Evolutionary conservation across 2,329 filamentous ascomycete species (phyloP), one percentile per base, ranked within the genome.

Genomic region (Colletotrichum abscissum): DNA sequence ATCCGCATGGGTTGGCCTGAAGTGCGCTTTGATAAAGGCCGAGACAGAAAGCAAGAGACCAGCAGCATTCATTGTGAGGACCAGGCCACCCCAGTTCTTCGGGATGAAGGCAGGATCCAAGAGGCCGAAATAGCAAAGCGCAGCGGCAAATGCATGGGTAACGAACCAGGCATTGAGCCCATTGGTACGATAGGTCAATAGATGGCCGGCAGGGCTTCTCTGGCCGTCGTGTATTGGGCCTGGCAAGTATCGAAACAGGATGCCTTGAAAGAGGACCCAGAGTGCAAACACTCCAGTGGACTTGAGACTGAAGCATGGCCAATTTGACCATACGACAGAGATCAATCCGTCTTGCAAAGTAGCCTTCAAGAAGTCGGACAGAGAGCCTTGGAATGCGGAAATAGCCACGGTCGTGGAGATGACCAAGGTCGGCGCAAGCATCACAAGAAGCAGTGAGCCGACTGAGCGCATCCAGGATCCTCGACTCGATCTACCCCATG

Each of bases 131-230:
- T 76, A 76, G 35, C 78, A 78, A 3, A 79, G 73, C 0, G 52
- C 59, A 5, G 76, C 75, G 59, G 81, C 81, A 1, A 84, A 64
- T 1, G 78, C 33, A 73, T 86, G 81, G 0, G 84, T 85, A 7
- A 84, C 73, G 5, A 81, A 62, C 82, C 83, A 86, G 7, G 84
- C 83, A 1, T 75, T 74, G 1, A 86, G 76, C 0, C 85, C 85
- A 74, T 86, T 86, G n/a, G 82, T 84, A 24, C 79, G 80, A 72
- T 86, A 86, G 6, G 80, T 79, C 11, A 86, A 78, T 28, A 86
- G 77, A 73, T 86, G 75, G 0, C 84, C 84, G 19, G 84, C 85
- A 4, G 85, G 84, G 0, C 84, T 86, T 14, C 81, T 79, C 60
- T 86, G 84, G 3, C 84, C 85, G 5, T 76, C 79, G 22, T 77